Base-by-base conservation (phyloP, 2,329 filamentous ascomycete genomes). In the Diaporthe vaccinii region DNA sequence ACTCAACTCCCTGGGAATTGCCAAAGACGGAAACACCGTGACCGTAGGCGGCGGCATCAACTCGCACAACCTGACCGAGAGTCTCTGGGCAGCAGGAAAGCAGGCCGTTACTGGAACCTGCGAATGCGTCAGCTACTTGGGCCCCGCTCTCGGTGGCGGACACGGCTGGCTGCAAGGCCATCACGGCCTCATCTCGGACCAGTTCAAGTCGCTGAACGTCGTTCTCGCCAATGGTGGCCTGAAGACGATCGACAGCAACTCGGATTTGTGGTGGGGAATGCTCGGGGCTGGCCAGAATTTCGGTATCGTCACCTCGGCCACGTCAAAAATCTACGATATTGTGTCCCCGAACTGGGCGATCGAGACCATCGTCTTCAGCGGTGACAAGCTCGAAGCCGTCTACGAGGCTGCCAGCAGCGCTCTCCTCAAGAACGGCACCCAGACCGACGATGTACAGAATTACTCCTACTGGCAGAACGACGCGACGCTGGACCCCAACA, bases 231-330 rank as follows among this genome's bases (percentile, higher is more conserved):
- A 89, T 75, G 89, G 89, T 20, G 83, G 79, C 12, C 68, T 85
- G 57, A 75, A 81, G 14, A 86, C 83, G 0, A 80, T 88, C 1
- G 80, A 85, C 73, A 79, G 82, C 53, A 81, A 82, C 12, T 82
- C 84, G 0, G 88, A 90, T 65, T 84, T 91, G 15, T 91, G 85
- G 79, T 92, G 89, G 89, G 89, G 83, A 0, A 84, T 91, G 78
- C 84, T 84, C 65, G 89, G 90, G 3, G 89, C 89, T 2, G 90
- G 89, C 3, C 88, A 90, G 76, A 91, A 91, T 80, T 91, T 91
- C 74, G 90, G 89, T 55, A 86, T 91, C 72, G 86, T 91, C n/a
- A 89, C 87, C 2, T 84, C 84, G 4, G 79, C 86, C 34, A 85
- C 82, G 1, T 82, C 83, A 25, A 86, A 87, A 78, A 84, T 90